Percentiles rank a stretch among this genome's conserved stretches.
These are phyloP conservation scores for Dendrothele bispora DNA, from an alignment of 768 basidiomycete species.

Conservation along the genomic window DNA sequence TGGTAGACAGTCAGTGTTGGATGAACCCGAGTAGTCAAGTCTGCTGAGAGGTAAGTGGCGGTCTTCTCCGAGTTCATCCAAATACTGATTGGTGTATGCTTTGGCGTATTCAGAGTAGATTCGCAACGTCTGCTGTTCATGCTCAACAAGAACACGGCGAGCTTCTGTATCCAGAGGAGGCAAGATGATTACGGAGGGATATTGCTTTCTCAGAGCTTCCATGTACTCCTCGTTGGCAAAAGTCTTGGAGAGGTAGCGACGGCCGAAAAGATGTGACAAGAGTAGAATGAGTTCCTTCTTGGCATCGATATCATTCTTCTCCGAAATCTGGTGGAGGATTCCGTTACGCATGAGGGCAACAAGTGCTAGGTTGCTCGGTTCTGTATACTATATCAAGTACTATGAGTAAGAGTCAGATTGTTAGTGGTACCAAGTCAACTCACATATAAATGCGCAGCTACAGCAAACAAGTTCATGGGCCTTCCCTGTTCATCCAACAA, in stretches of 20 bases:
- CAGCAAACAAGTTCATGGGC: slow-evolving; percentile 56
- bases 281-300: slow-evolving; percentile 52
- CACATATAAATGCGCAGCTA: slow-evolving; percentile 54
- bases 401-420: not conserved
- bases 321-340: slow-evolving; percentile 51
- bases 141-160: slow-evolving; percentile 38
- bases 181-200: slow-evolving; percentile 58
- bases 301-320: slow-evolving; percentile 36
- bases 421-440: slow-evolving; percentile 9
- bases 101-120: slow-evolving; percentile 59
- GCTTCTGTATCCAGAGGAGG: slow-evolving; percentile 45
- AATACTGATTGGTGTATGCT: slow-evolving; percentile 44
- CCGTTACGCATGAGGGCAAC: slow-evolving; percentile 57
- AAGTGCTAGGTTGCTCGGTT: slow-evolving; percentile 71
- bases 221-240: slow-evolving; percentile 38
- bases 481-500: slow-evolving; percentile 54
- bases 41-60: slow-evolving; percentile 49
- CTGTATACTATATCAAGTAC: slow-evolving; percentile 44
- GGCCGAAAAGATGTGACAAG: slow-evolving; percentile 66
- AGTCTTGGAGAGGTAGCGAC: slow-evolving; percentile 50
- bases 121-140: slow-evolving; percentile 48
- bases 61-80: slow-evolving; percentile 40
- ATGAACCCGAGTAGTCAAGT: slow-evolving; percentile 18
- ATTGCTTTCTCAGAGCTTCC: slow-evolving; percentile 36
- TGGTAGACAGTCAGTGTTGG: not conserved